Percentiles rank a stretch among this genome's conserved stretches.
Evolutionary conservation across 139 green algal genomes (phyloP).

Genomic region (Diplosphaera chodatii): DNA sequence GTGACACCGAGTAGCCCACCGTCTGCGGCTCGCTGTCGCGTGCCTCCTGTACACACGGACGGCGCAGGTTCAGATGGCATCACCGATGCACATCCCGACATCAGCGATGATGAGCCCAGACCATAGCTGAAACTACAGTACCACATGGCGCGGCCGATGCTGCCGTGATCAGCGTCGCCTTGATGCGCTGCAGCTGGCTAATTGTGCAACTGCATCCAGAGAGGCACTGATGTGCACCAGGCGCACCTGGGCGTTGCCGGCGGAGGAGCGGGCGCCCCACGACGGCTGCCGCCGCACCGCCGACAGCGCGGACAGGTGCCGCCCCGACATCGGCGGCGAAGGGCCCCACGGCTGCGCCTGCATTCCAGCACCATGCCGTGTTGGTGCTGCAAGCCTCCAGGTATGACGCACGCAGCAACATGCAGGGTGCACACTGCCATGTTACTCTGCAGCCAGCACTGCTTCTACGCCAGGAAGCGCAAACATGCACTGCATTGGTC

Average conservation of each 20-base stretch:
- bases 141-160: too few species aligned
- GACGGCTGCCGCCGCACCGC: constrained; percentile 39
- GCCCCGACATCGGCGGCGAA: constrained; percentile 33
- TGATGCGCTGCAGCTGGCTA: not conserved
- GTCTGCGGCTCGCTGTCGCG: not conserved
- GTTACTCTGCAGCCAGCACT: too few species aligned
- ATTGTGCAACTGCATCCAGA: not conserved
- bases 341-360: constrained; percentile 14
- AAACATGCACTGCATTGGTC: too few species aligned
- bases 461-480: too few species aligned
- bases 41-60: not conserved
- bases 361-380: not conserved
- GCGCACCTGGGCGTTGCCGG: not conserved
- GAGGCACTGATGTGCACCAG: not conserved
- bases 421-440: too few species aligned
- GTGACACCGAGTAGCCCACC: constrained; percentile 33
- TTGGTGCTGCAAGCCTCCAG: too few species aligned
- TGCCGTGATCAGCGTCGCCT: too few species aligned
- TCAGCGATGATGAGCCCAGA: too few species aligned
- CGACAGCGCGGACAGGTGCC: constrained; percentile 37
- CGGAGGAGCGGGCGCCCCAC: constrained; percentile 27
- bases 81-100: too few species aligned
- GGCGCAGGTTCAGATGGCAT: too few species aligned
- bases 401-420: too few species aligned
- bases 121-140: too few species aligned